Evolutionary conservation across 345 rosid genomes (phyloP), one percentile per base, ranked within the genome.

Genomic region (Nephelium lappaceum): DNA sequence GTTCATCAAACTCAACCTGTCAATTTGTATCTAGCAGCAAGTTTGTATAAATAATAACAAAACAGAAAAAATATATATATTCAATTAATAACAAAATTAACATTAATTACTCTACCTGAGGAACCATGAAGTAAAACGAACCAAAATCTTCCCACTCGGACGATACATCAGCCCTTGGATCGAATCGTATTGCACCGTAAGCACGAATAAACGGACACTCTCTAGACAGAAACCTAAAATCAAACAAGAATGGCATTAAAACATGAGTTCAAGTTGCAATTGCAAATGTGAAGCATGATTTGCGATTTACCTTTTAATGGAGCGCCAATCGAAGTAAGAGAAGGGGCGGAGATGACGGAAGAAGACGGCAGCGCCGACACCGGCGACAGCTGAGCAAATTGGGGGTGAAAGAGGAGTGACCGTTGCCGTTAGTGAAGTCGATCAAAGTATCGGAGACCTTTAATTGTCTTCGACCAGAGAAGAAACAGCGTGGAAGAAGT

Each of bases 1-100:
- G 84, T 91, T 93, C 98, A 85, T 88, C 91, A 72, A 89, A 93
- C 91, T 95, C 98, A 58, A 95, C 95, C 97, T 94, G 90, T 81
- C 89, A 87, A 83, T 81, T 75, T 75, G 57, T 55, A 77, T 83
- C 86, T 79, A 88, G 84, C 84, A 82, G 69, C 77, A 82, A 60
- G 67, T 74, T 82, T 66, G 72, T 74, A 74, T 84, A 79, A 81
- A 75, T 75, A 84, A 78, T 47, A 78, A 76, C 65, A 67, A 78
- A 67, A 67, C 69, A 64, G 3, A 57, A 6, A 39, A 38, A 5
- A 38, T 31, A 31, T 31, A 2, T 31, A 31, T 31, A 41, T 21
- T 61, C 21, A 43, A 21, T 8, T 2, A 51, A 19, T 6, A 5
- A 51, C 5, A 38, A 7, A 8, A 72, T 6, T 21, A 55, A 62